Evolutionary conservation across 768 basidiomycete species (phyloP), one percentile per base, ranked within the genome.

Genomic region (Lentinula guzmanii): DNA sequence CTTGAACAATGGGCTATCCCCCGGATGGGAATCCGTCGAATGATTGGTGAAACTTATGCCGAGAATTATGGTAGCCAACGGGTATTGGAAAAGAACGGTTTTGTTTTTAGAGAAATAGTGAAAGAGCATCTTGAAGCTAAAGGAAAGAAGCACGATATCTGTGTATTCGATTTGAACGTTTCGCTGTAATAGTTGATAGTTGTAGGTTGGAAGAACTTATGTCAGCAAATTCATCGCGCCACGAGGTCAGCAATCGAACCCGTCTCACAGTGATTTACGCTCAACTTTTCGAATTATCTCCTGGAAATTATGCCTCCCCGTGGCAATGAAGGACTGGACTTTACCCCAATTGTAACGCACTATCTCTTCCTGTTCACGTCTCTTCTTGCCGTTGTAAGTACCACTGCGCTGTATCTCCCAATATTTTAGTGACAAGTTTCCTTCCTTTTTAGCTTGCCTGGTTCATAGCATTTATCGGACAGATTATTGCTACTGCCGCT

Each of bases 321-420:
- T 67, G 80, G 76, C 69, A 82, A 75, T 68, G 81, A 80, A 76
- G 79, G 90, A n/a, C 82, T 91, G 65, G 91, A 94, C 74, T 90
- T 94, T 61, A 91, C 89, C 1, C 93, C 91, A 63, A 90, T 96
- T 64, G 80, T 93, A 61, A 91, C 92, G 16, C 93, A 96, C 71
- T 94, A 95, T 70, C 82, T 96, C 70, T 95, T 96, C 70, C 80
- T 96, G 31, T 88, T 92, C 70, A 96, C 95, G 1, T 87, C 87
- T 62, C 82, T 94, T 58, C 82, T 97, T 52, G 79, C 93, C 35
- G 71, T 91, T 61, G 91, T 94, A 65, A 67, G 91, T 79, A 39
- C 9, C 3, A 28, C 1, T 28, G 1, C 15, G 16, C 16, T 31
- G 21, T 50, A 4, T 34, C 33, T 35, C 4, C 31, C 16, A 33